These are phyloP conservation scores for Eucalyptus virginea DNA, from an alignment of 345 rosid genomes.

Conservation along the genomic window DNA sequence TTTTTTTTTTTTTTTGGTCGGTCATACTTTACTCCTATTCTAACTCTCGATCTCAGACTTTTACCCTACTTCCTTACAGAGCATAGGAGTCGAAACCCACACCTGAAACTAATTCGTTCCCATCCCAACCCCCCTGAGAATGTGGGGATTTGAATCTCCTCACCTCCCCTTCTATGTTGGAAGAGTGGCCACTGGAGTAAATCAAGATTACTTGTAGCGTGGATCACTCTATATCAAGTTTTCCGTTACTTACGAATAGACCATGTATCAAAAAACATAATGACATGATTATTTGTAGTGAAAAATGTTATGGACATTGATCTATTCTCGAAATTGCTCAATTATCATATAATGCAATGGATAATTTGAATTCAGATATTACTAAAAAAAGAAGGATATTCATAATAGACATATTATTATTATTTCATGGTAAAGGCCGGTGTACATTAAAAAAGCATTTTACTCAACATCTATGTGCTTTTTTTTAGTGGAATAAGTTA, in stretches of 20 bases:
- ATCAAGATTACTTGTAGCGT: neutral
- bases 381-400: neutral
- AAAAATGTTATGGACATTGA: neutral
- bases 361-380: neutral
- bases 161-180: too few relatives aligned
- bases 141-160: too few relatives aligned
- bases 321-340: neutral
- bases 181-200: too few relatives aligned
- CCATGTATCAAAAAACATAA: neutral
- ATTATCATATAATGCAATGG: neutral
- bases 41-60: too few relatives aligned
- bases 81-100: too few relatives aligned
- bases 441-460: neutral
- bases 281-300: neutral
- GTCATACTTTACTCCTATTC: too few relatives aligned
- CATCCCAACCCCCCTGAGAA: too few relatives aligned
- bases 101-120: too few relatives aligned
- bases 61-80: too few relatives aligned
- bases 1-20: too few relatives aligned
- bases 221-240: neutral
- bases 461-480: rapidly evolving
- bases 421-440: neutral
- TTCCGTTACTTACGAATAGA: neutral
- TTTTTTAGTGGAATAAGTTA: neutral
- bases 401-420: neutral